Conservation (phyloP, 495 filamentous ascomycete genomes). For the Penicillium coprophilum region DNA sequence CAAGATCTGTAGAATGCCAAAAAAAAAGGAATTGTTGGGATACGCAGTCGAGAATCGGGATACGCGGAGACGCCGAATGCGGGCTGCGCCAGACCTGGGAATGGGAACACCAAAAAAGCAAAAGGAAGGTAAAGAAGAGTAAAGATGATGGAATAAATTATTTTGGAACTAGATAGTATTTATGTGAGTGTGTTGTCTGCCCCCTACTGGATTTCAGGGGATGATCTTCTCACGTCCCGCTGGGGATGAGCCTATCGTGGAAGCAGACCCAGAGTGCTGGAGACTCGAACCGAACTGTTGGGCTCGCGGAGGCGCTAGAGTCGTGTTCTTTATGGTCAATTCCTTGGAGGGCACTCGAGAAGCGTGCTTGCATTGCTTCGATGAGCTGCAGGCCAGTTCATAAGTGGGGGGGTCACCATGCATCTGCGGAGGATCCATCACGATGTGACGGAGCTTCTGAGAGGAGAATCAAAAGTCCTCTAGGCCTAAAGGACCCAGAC, state of each 20-base stretch:
- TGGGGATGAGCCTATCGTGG: not conserved
- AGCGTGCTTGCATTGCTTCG: constrained; percentile 19
- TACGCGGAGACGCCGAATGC: constrained; percentile 30
- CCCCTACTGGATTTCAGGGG: constrained; percentile 4
- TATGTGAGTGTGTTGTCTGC: not conserved
- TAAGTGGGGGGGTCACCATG: constrained; percentile 43
- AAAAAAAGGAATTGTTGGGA: constrained; percentile 14
- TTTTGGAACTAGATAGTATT: constrained; percentile 5
- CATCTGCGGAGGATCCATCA: constrained; percentile 35
- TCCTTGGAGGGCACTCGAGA: constrained; percentile 10
- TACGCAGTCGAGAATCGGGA: constrained; percentile 24
- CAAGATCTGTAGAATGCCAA: not conserved
- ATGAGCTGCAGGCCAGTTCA: constrained; percentile 33
- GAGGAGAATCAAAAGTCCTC: constrained; percentile 3
- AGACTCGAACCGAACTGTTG: constrained; percentile 3
- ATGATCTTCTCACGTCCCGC: constrained; percentile 3
- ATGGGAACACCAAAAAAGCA: constrained; percentile 17
- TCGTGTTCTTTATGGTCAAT: constrained; percentile 14
- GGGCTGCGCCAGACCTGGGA: constrained; percentile 17
- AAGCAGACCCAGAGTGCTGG: constrained; percentile 6
- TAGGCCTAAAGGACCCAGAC: not conserved
- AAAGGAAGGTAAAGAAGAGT: not conserved
- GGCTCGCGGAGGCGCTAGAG: not conserved
- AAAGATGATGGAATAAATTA: not conserved
- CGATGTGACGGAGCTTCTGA: constrained; percentile 29